A percentile compares a stretch with the other conserved stretches of the same genome.
Evolutionary conservation across 2,329 filamentous ascomycete genomes (phyloP).

Genomic region (Trichophaea hybrida): DNA sequence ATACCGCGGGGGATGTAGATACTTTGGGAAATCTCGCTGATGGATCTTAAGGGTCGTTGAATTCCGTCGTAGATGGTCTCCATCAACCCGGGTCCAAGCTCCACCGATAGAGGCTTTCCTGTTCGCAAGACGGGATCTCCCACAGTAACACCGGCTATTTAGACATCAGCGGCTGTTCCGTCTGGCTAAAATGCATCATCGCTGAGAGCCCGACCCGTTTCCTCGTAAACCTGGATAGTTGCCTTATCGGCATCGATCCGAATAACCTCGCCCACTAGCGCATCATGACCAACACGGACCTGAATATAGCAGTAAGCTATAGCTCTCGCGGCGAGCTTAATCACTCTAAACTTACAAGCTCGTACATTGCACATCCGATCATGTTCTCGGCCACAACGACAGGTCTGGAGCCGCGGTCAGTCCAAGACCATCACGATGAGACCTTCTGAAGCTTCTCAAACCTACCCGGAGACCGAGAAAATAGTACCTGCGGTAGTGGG

Average conservation of each 20-base stretch:
- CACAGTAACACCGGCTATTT: constrained; percentile 74
- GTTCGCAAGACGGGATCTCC: constrained; percentile 85
- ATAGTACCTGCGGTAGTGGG: constrained; percentile 38
- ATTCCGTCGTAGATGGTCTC: constrained; percentile 99
- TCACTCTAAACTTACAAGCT: constrained; percentile 52
- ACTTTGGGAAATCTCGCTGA: constrained; percentile 60
- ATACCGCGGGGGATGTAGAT: constrained; percentile 98
- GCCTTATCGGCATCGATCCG: constrained; percentile 90
- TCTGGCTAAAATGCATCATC: neutral
- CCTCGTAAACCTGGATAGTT: constrained; percentile 97
- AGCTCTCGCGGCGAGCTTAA: neutral
- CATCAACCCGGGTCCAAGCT: constrained; percentile 90
- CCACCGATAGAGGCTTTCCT: constrained; percentile 91
- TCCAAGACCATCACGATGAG: neutral
- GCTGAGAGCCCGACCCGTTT: constrained; percentile 54
- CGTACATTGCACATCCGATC: constrained; percentile 99
- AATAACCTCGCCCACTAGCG: constrained; percentile 93
- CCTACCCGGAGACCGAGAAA: constrained; percentile 55
- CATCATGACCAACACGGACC: constrained; percentile 85
- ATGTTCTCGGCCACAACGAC: constrained; percentile 96
- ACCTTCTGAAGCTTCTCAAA: neutral
- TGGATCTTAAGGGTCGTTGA: constrained; percentile 80
- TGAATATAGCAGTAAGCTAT: constrained; percentile 29
- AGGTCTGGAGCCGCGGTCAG: constrained; percentile 41
- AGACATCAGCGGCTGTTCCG: neutral